Base-by-base conservation (phyloP, 257 asterid genomes). In the Salvia splendens region DNA sequence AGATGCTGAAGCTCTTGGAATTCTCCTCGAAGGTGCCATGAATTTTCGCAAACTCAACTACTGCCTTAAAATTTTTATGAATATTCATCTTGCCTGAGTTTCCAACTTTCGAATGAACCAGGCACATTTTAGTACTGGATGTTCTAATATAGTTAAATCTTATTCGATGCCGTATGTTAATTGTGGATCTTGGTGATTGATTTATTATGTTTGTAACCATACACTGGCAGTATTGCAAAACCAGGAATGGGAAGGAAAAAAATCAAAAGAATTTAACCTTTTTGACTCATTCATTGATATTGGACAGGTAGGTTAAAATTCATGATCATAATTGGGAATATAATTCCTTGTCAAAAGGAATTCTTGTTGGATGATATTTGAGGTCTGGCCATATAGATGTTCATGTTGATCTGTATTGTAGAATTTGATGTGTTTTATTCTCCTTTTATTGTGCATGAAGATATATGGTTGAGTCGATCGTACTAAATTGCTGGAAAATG, bases 1-100 rank as follows among this genome's bases (percentile, higher is more conserved):
- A 83, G 95, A 75, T 88, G 96, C 87, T 94, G 69, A 85, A 53
- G 69, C 36, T 70, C 56, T 73, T 63, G 57, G 80, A 68, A 59
- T 45, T 41, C 43, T 48, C 7, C 45, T 42, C 38, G 77, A 73
- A 79, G 84, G 83, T 77, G 80, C 85, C 73, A 72, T 54, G 38
- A 72, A 77, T 0, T 65, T 66, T 64, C 65, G 12, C 59, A 67
- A 38, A 73, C 61, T 81, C 75, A 50, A 71, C 71, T 65, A 71
- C 71, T 65, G 73, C 55, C 72, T 73, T 53, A 64, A 71, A 73
- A 72, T 71, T 49, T 20, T 69, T 77, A 78, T 71, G 64, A 69
- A 67, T 75, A 77, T 84, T 76, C 73, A 62, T 80, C 74, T 62
- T 82, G 83, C 81, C 75, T 65, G 70, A 78, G 76, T 78, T 78